Evolutionary conservation across 2,329 filamentous ascomycete species (phyloP), one percentile per base, ranked within the genome.

Genomic region (Dothiorella sarmentorum): DNA sequence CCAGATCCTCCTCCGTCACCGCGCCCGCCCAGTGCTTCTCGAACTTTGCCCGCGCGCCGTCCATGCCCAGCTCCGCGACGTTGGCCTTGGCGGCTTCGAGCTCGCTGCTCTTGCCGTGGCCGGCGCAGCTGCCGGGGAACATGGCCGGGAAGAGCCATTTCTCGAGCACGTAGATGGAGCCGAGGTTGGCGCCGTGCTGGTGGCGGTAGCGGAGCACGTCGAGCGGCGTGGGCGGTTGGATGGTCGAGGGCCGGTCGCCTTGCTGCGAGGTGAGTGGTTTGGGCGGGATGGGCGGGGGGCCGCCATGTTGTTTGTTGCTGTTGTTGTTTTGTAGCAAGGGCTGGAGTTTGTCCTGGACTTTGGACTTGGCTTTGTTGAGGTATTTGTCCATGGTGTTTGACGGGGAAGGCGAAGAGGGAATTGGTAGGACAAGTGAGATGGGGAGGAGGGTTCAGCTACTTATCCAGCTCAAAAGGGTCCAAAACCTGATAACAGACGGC

Each of bases 131-230:
- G 1, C 73, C 67, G 2, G 76, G 75, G 62, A 81, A 85, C 67
- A 82, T 78, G 58, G 73, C 77, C 2, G 71, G 70, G 40, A 75
- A 77, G 3, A 85, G 74, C 82, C 82, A 85, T 67, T 78, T 76
- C 65, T 85, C 84, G 4, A 85, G 76, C n/a, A 84, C 78, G 67
- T 84, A 86, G 44, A 84, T 75, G 9, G 79, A 79, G 38, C 83
- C 83, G 2, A 86, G 73, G 60, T 85, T 86, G 0, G 77, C 78
- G 7, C 82, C 83, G 65, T 85, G 80, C 60, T 85, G 82, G 63
- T 83, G 84, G 40, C 83, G 79, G 64, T 85, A 85, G 52, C 80
- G 75, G 26, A 80, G 67, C 18, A 83, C 72, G 53, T 73, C 77
- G 27, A 55, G 15, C 11, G 57, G 27, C 20, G 57, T 45, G 10